Evolutionary conservation across 495 filamentous ascomycete species (phyloP).

Genomic region (Penicillium lividum): DNA sequence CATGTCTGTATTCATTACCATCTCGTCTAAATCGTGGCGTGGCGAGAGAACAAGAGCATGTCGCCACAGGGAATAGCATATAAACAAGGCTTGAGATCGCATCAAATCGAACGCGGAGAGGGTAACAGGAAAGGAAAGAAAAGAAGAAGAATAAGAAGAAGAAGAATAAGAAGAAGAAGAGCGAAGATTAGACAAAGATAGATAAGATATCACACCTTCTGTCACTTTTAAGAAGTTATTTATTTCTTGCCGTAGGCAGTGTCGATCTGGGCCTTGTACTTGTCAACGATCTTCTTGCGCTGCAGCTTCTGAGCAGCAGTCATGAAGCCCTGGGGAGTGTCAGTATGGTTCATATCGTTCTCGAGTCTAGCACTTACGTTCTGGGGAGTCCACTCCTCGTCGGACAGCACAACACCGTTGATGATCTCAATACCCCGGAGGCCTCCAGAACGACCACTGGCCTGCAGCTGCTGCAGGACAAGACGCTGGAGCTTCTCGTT

Average conservation of each 20-base stretch:
- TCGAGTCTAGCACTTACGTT: slow-evolving; percentile 65
- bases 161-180: slow-evolving; percentile 10
- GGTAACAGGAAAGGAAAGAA: slow-evolving; percentile 20
- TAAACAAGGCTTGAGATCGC: slow-evolving; percentile 17
- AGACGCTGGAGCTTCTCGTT: slow-evolving; percentile 74
- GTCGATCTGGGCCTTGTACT: slow-evolving; percentile 49
- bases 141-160: slow-evolving; percentile 10
- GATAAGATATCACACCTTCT: neutral
- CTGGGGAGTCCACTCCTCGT: slow-evolving; percentile 96
- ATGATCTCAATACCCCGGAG: slow-evolving; percentile 88
- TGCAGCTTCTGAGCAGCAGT: slow-evolving; percentile 60
- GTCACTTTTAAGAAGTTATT: slow-evolving; percentile 6
- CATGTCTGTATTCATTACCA: slow-evolving; percentile 27
- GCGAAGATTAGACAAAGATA: slow-evolving; percentile 1
- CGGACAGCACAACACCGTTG: slow-evolving; percentile 85
- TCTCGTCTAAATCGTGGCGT: slow-evolving; percentile 25
- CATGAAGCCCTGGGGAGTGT: slow-evolving; percentile 43
- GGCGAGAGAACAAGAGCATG: slow-evolving; percentile 7
- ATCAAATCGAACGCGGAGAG: slow-evolving; percentile 20
- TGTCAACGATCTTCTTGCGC: slow-evolving; percentile 53
- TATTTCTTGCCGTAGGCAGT: slow-evolving; percentile 52
- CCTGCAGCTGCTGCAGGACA: slow-evolving; percentile 83
- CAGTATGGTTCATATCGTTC: neutral
- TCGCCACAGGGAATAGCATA: slow-evolving; percentile 14
- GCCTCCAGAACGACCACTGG: slow-evolving; percentile 70